Evolutionary conservation across 371 early-diverging fungal species (phyloP).

Genomic region (Choanephora cucurbitarum): DNA sequence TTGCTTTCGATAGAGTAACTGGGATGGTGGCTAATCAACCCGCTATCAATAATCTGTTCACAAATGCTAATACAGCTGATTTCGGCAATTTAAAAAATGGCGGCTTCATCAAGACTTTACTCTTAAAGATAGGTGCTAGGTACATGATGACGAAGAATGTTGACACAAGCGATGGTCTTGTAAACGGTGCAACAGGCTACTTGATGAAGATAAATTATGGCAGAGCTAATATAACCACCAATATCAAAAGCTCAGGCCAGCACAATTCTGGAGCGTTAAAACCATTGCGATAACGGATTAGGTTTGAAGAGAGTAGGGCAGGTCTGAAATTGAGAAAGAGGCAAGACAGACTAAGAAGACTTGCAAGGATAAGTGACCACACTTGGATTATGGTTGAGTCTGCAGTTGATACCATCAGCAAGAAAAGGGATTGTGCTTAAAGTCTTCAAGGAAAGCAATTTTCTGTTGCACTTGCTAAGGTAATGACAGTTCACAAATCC

Average conservation of each 20-base stretch:
- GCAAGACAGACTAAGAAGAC: too few species aligned
- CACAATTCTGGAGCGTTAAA: background rate
- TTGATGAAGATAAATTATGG: background rate
- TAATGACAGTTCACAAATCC: background rate
- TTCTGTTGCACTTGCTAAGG: background rate
- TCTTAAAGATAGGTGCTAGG: background rate
- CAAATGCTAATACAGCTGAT: too few species aligned
- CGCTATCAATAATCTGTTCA: too few species aligned
- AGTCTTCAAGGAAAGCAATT: background rate
- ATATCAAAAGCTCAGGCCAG: background rate
- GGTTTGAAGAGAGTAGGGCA: background rate
- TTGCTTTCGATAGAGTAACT: too few species aligned
- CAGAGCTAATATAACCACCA: background rate
- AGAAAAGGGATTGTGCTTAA: too few species aligned
- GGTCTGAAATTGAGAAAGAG: background rate
- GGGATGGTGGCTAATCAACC: too few species aligned
- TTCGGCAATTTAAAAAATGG: background rate
- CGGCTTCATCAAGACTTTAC: background rate
- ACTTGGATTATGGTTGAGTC: background rate
- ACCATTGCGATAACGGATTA: background rate
- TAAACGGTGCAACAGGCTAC: background rate
- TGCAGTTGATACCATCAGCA: too few species aligned
- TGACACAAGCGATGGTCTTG: slow-evolving; percentile 1
- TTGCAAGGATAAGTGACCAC: too few species aligned
- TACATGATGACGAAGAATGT: slow-evolving; percentile 5